These are phyloP conservation scores for Chalaropsis ovoidea DNA, from an alignment of 2,329 filamentous ascomycete genomes.

Conservation along the genomic window DNA sequence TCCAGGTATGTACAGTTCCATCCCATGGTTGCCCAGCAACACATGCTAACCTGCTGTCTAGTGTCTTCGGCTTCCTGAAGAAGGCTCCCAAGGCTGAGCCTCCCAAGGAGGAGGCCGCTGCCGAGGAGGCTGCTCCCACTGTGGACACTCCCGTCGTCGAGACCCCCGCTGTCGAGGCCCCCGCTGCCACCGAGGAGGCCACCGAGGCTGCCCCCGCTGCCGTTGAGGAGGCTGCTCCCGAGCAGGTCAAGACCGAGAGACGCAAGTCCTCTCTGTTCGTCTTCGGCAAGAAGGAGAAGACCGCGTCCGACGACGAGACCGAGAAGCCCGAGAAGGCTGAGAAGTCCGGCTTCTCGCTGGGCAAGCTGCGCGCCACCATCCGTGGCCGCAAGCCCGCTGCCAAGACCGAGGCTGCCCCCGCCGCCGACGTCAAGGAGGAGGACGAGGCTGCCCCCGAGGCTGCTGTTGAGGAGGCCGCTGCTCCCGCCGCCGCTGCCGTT, in stretches of 20 bases:
- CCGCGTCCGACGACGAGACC: conserved; percentile 49
- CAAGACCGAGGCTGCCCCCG: conserved; percentile 32
- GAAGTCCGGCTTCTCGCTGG: conserved; percentile 45
- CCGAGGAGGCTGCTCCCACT: conserved; percentile 47
- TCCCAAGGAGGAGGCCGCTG: conserved; percentile 39
- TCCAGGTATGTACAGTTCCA: conserved; percentile 34
- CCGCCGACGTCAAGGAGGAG: conserved; percentile 28
- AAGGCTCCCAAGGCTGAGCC: conserved; percentile 49
- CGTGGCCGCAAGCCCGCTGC: conserved; percentile 35
- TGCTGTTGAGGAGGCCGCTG: conserved; percentile 26
- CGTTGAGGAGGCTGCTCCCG: conserved; percentile 47
- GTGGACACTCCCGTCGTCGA: conserved; percentile 50
- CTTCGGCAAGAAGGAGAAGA: conserved; percentile 67
- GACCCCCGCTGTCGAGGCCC: conserved; percentile 39
- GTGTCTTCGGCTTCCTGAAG: conserved; percentile 48
- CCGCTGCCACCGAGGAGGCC: conserved; percentile 35
- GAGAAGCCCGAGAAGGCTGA: conserved; percentile 42
- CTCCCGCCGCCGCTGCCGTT: conserved; percentile 36
- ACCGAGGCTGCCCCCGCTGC: conserved; percentile 35
- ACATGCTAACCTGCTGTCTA: conserved; percentile 26
- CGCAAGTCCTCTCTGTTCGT: conserved; percentile 69
- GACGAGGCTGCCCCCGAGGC: conserved; percentile 26
- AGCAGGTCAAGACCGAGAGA: conserved; percentile 63
- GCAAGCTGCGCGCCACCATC: conserved; percentile 49
- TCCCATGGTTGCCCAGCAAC: conserved; percentile 29